Base-by-base conservation (phyloP, 2,329 filamentous ascomycete species). In the Fusarium sp. region DNA sequence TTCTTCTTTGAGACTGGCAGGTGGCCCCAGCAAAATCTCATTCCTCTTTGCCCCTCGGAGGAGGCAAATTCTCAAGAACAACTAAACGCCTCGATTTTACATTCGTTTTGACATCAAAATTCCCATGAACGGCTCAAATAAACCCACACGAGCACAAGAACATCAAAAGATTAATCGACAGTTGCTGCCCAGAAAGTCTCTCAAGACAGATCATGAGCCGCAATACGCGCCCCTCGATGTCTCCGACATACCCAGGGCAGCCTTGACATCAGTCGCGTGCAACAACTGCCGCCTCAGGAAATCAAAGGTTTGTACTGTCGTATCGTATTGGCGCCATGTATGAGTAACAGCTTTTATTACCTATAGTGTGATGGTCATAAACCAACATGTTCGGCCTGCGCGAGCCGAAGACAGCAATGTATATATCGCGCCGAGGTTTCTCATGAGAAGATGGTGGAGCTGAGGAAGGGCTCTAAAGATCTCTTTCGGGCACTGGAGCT, bases 241-340 rank as follows among this genome's bases (percentile, higher is more conserved):
- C 12, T 50, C 52, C 6, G 46, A 47, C n/a, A 25, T 65, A 27
- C 59, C 66, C 5, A 58, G 31, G 46, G 7, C 65, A 33, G 13
- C 41, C 38, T 29, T 69, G 22, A 70, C 66, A 36, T 45, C 66
- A 25, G 66, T 70, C 38, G 66, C 66, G 18, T 69, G 66, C 47
- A 69, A 69, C 5, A 65, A 69, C 33, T 69, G 66, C 22, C 59
- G 66, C 11, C 1, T 15, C 9, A 49, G 65, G 9, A 69, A 69
- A 53, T 70, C 65, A 41, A 69, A 69, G 65, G 66, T 69, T 65
- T 50, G 52, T 52, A 8, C 36, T 22, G 17, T 3, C 2, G 14
- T 12, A 4, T 7, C 11, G 5, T 17, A 29, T 25, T 15, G 4
- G n/a, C 33, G 20, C 35, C 29, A 27, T 20, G 27, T 1, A 27